Evolutionary conservation across 2,329 filamentous ascomycete species (phyloP).

Genomic region (Sclerotinia minor): DNA sequence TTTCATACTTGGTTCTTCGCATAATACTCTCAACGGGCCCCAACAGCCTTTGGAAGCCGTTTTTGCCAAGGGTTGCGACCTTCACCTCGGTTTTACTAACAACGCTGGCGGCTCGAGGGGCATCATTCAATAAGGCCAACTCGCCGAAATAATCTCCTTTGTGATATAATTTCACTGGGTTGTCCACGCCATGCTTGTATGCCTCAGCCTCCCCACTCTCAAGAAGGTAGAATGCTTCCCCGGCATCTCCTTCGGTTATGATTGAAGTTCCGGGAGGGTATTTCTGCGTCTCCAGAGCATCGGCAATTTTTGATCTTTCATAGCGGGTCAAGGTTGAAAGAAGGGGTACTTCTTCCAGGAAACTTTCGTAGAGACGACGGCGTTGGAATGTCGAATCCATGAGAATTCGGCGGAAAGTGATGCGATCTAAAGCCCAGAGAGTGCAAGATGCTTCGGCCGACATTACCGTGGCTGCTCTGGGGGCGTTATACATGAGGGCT

Average conservation of each 20-base stretch:
- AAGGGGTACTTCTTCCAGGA: slow-evolving; percentile 90
- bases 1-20: slow-evolving; percentile 67
- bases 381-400: slow-evolving; percentile 98
- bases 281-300: slow-evolving; percentile 89
- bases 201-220: slow-evolving; percentile 86
- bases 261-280: slow-evolving; percentile 78
- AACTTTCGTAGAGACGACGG: slow-evolving; percentile 94
- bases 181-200: slow-evolving; percentile 71
- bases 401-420: slow-evolving; percentile 95
- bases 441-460: slow-evolving; percentile 76
- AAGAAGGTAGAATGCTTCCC: slow-evolving; percentile 87
- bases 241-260: slow-evolving; percentile 88
- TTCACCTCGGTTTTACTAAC: slow-evolving; percentile 84
- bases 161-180: slow-evolving; percentile 75
- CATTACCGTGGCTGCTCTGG: slow-evolving; percentile 89
- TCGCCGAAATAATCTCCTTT: slow-evolving; percentile 98
- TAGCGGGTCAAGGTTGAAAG: slow-evolving; percentile 82
- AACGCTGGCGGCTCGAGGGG: slow-evolving; percentile 87
- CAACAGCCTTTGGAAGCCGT: slow-evolving; percentile 88
- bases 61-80: slow-evolving; percentile 87
- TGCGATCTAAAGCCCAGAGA: slow-evolving; percentile 90
- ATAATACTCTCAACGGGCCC: slow-evolving; percentile 94
- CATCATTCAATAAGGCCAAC: slow-evolving; percentile 88
- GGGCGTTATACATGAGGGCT: slow-evolving; percentile 97
- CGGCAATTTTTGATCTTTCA: slow-evolving; percentile 95